Base-by-base conservation (phyloP, 257 asterid species). In the Eustoma russellianum region DNA sequence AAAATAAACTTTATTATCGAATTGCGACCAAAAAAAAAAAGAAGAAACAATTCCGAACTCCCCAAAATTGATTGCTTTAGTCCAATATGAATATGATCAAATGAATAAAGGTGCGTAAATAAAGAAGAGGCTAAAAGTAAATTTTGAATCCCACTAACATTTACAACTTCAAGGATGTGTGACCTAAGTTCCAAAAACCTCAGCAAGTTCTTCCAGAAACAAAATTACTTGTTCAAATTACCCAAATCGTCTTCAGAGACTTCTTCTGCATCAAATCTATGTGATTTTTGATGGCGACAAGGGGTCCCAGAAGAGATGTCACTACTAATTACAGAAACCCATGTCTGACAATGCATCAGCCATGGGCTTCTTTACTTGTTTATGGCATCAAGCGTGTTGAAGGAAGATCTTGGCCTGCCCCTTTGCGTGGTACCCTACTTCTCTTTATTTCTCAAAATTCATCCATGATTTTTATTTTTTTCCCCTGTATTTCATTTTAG, bases 361-460 rank as follows among this genome's bases (percentile, higher is more conserved):
- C 97, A 17, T 90, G 97, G 97, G 97, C 97, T 58, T 86, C 95
- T 74, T 60, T 90, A 59, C 95, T 90, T 56, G 91, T 90, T 50
- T 45, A 81, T 62, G 97, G 95, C 58, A 90, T 90, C 69, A 90
- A 90, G 62, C 93, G 97, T 57, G 74, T 90, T 59, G 97, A 90
- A 73, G 97, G 97, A 59, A 71, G 97, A 72, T 90, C 97, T 57
- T 90, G 97, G 97, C 93, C 91, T 33, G 66, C 97, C 64, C 97
- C 97, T 0, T 56, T 83, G 49, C 68, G 77, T 72, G 97, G 97
- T 89, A 60, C 24, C 5, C 59, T 43, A 7, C 13, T 38, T 38
- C 18, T 43, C 51, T 16, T 59, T n/a, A n/a, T n/a, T 14, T 13
- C 33, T 4, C 13, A 59, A 15, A 12, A 35, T 40, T 46, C 6